These are phyloP conservation scores for Neoboletus magnificus DNA, from an alignment of 768 basidiomycete species.

Conservation along the genomic window DNA sequence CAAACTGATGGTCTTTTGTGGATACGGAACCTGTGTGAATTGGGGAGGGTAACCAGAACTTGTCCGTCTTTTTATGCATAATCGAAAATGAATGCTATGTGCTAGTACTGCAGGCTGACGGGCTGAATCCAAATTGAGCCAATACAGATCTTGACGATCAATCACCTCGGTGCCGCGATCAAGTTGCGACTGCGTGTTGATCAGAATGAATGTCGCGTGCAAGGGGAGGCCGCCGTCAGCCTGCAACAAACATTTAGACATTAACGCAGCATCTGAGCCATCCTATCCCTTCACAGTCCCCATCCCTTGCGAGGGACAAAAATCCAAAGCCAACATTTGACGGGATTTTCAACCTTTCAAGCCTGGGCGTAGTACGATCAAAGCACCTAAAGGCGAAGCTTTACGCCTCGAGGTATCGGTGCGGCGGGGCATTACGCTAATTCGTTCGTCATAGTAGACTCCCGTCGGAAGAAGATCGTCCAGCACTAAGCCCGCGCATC, in stretches of 20 bases:
- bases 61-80: too few species aligned
- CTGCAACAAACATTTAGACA: constrained; percentile 6
- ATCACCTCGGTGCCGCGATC: constrained; percentile 29
- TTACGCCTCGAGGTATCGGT: constrained; percentile 33
- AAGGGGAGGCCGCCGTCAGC: constrained; percentile 7
- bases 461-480: constrained; percentile 26
- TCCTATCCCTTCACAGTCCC: constrained; percentile 10
- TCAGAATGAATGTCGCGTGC: constrained; percentile 20
- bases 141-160: constrained; percentile 19
- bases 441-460: constrained; percentile 30
- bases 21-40: too few species aligned
- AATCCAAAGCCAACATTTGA: constrained; percentile 10
- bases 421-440: constrained; percentile 30
- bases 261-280: constrained; percentile 7
- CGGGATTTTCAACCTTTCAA: constrained; percentile 27
- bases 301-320: constrained; percentile 16
- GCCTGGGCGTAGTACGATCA: constrained; percentile 30
- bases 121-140: constrained; percentile 13
- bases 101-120: constrained; percentile 18
- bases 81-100: too few species aligned
- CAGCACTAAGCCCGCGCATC: constrained; percentile 22
- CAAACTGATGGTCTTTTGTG: too few species aligned
- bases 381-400: constrained; percentile 31
- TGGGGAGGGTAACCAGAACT: too few species aligned
- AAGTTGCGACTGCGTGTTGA: constrained; percentile 2